Conservation (phyloP, 176 grass and related monocot genomes). For the Oryza meyeriana region DNA sequence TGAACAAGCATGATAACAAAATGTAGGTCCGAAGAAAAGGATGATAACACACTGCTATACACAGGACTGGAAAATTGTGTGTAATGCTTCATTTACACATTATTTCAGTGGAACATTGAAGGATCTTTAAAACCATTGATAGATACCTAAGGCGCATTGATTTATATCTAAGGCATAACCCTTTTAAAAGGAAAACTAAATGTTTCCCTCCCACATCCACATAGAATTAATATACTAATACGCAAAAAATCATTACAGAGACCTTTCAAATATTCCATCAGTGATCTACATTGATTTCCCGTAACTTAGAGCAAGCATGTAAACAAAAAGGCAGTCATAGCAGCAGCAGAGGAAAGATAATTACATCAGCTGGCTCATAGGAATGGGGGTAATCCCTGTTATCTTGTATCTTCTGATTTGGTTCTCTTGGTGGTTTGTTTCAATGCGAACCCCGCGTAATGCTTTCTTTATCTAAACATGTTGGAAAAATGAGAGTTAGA, state of each 20-base stretch:
- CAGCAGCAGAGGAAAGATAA: neutral
- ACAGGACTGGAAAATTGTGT: neutral
- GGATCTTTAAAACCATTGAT: neutral
- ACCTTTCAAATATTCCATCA: neutral
- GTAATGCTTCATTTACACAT: neutral
- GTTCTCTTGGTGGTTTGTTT: conserved; percentile 61
- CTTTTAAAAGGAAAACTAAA: neutral
- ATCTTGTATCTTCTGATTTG: conserved; percentile 72
- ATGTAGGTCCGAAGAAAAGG: neutral
- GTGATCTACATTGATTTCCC: neutral
- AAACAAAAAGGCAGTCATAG: neutral
- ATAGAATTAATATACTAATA: neutral
- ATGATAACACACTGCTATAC: too few species aligned
- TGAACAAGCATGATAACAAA: neutral
- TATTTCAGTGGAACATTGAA: neutral
- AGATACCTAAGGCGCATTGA: too few species aligned
- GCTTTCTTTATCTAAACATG: conserved; percentile 69
- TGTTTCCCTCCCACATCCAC: neutral
- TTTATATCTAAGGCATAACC: neutral
- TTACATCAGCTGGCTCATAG: conserved; percentile 67
- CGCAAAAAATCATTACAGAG: neutral
- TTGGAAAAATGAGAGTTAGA: neutral
- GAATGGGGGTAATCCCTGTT: conserved; percentile 52
- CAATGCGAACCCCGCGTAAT: conserved; percentile 59
- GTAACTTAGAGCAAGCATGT: neutral